Evolutionary conservation across 2,329 filamentous ascomycete genomes (phyloP).

Genomic region (Neonectria magnoliae): DNA sequence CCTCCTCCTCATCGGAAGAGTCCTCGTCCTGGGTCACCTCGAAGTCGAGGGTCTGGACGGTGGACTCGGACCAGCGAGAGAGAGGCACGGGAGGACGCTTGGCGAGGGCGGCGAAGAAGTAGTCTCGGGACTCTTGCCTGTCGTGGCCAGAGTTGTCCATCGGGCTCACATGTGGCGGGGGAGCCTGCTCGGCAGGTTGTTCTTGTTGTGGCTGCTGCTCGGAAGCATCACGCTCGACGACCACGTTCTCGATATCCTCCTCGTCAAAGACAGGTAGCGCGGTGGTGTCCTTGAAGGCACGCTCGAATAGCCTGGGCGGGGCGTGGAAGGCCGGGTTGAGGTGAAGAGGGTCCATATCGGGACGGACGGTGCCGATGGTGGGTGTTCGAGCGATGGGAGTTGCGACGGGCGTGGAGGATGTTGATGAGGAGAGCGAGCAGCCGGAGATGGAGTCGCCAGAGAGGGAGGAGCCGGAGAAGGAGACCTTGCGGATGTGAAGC

Average conservation of each 20-base stretch:
- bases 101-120: conserved; percentile 46
- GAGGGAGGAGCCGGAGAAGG: conserved; percentile 53
- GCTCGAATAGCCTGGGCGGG: conserved; percentile 51
- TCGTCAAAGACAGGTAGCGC: conserved; percentile 43
- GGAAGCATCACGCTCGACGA: conserved; percentile 40
- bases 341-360: conserved; percentile 47
- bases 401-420: conserved; percentile 42
- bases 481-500: conserved; percentile 54
- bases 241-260: conserved; percentile 34
- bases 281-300: conserved; percentile 45
- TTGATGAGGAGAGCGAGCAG: conserved; percentile 48
- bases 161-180: conserved; percentile 44
- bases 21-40: conserved; percentile 37
- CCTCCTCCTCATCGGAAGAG: conserved; percentile 34
- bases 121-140: conserved; percentile 44
- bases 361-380: conserved; percentile 37
- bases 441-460: conserved; percentile 51
- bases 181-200: conserved; percentile 43
- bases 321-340: conserved; percentile 49
- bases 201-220: conserved; percentile 26
- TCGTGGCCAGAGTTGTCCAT: conserved; percentile 38
- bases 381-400: conserved; percentile 37
- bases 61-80: conserved; percentile 57
- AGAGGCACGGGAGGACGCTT: conserved; percentile 46
- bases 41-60: conserved; percentile 45